Percentiles rank a stretch among this genome's conserved stretches.
Evolutionary conservation across 345 rosid genomes (phyloP).

Genomic region (Lepidium africanum): DNA sequence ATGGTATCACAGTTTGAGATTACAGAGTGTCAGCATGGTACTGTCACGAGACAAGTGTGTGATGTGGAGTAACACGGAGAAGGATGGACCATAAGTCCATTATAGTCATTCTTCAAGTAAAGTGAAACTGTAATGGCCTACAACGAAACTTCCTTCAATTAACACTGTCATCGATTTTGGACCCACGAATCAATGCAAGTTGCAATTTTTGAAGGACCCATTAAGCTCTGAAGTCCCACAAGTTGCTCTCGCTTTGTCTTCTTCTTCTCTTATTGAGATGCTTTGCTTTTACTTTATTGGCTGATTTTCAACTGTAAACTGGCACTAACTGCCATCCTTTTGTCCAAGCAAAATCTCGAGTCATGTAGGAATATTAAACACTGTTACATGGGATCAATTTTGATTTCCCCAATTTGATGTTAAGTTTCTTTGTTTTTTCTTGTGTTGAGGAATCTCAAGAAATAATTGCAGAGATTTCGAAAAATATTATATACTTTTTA

Average conservation of each 20-base stretch:
- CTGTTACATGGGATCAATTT: conserved; percentile 3
- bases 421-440: conserved; percentile 7
- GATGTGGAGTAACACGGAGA: conserved; percentile 3
- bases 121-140: conserved; percentile 7
- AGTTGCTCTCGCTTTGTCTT: conserved; percentile 18
- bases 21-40: not conserved
- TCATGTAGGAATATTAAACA: conserved; percentile 16
- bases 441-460: conserved; percentile 16
- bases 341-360: not conserved
- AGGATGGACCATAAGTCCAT: not conserved
- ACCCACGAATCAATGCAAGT: conserved; percentile 29
- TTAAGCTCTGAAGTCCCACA: conserved; percentile 17
- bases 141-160: conserved; percentile 19
- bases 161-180: conserved; percentile 6
- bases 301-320: conserved; percentile 22
- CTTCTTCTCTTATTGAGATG: conserved; percentile 1
- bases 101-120: not conserved
- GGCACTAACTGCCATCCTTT: conserved; percentile 22
- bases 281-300: conserved; percentile 9
- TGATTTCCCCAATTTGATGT: not conserved
- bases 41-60: conserved; percentile 7
- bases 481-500: not conserved
- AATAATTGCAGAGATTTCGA: conserved; percentile 1
- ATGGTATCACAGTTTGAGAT: not conserved
- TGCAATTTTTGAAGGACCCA: conserved; percentile 17